Evolutionary conservation across 192 early-diverging fungal genomes (phyloP).

Genomic region (Coemansia sp.): DNA sequence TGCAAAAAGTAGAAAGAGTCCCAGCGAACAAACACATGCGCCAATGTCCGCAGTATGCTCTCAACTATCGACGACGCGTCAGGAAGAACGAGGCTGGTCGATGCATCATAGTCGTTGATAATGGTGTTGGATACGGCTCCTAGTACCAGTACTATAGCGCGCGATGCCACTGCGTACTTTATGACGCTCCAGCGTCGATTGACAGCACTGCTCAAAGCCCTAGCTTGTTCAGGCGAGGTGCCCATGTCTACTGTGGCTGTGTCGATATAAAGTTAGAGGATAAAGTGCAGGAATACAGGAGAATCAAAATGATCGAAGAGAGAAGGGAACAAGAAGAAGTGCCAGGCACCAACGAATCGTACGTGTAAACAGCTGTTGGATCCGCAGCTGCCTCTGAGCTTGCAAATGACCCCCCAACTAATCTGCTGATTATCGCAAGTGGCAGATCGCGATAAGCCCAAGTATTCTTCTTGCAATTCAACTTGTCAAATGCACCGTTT

Average conservation of each 20-base stretch:
- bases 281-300: background rate
- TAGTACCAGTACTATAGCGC: conserved; percentile 48
- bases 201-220: background rate
- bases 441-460: background rate
- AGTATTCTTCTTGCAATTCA: background rate
- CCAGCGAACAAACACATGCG: conserved; percentile 75
- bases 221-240: background rate
- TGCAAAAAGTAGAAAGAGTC: conserved; percentile 87
- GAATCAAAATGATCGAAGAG: background rate
- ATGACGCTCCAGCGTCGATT: conserved; percentile 40
- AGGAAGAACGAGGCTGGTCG: conserved; percentile 41
- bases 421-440: background rate
- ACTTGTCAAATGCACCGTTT: background rate
- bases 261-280: background rate
- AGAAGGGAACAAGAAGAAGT: background rate
- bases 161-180: conserved; percentile 52
- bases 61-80: background rate
- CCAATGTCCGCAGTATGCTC: conserved; percentile 1
- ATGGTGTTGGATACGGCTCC: conserved; percentile 53
- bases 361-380: too few species aligned
- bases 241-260: background rate
- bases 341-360: background rate
- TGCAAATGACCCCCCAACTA: background rate
- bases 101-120: conserved; percentile 61
- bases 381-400: too few species aligned